Evolutionary conservation across 371 early-diverging fungal genomes (phyloP).

Genomic region (Dinochytrium kinnereticum): DNA sequence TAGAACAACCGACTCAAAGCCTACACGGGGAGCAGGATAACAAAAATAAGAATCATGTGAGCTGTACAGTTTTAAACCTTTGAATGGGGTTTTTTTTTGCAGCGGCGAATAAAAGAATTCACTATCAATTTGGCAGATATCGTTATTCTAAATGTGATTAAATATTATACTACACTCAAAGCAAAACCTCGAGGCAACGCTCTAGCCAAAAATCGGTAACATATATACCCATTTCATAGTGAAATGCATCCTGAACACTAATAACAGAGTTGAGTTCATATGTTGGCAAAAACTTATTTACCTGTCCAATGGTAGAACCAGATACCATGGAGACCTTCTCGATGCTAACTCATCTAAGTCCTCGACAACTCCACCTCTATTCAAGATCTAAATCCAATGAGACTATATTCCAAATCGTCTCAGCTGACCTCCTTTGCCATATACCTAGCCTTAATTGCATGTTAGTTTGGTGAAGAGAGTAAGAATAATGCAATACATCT

Average conservation of each 20-base stretch:
- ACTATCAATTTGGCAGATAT: neutral
- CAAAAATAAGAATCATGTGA: too few relatives aligned
- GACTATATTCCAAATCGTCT: too few relatives aligned
- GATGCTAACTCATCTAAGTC: neutral
- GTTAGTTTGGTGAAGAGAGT: too few relatives aligned
- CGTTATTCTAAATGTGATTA: neutral
- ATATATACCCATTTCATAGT: neutral
- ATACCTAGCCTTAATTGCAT: too few relatives aligned
- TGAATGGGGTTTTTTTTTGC: neutral
- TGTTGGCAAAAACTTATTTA: too few relatives aligned
- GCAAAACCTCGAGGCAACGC: conserved; percentile 25
- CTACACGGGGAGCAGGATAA: too few relatives aligned
- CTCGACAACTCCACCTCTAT: neutral
- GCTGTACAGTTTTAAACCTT: too few relatives aligned
- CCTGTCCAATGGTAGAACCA: neutral
- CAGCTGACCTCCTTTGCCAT: too few relatives aligned
- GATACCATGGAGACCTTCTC: neutral
- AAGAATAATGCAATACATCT: too few relatives aligned
- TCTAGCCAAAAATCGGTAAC: conserved; percentile 34
- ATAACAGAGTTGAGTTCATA: too few relatives aligned
- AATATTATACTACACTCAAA: too few relatives aligned
- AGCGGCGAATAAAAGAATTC: neutral
- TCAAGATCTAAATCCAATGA: neutral
- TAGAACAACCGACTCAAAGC: conserved; percentile 17
- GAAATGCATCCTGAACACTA: too few relatives aligned